Percentiles rank a stretch among this genome's conserved stretches.
These are phyloP conservation scores for Penicillium sumatraense DNA, from an alignment of 2,329 filamentous ascomycete genomes.

Conservation along the genomic window DNA sequence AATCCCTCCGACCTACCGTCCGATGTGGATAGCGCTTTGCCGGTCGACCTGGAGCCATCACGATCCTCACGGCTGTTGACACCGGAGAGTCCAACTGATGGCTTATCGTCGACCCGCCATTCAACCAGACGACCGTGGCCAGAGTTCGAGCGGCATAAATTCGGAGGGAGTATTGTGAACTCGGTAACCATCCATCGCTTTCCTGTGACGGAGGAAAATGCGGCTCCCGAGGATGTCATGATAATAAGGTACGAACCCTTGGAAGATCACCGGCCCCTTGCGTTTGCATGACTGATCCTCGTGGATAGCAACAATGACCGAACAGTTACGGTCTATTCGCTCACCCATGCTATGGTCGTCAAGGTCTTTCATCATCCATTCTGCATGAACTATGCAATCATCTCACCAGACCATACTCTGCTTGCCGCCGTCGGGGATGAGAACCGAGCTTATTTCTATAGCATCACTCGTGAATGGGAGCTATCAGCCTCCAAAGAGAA, in stretches of 20 bases:
- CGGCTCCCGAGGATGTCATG: conserved; percentile 61
- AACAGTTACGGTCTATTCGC: conserved; percentile 80
- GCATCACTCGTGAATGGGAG: conserved; percentile 38
- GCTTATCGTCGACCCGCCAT: conserved; percentile 20
- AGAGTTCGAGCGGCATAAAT: conserved; percentile 60
- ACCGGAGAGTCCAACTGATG: conserved; percentile 28
- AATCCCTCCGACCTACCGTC: conserved; percentile 40
- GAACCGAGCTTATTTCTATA: conserved; percentile 84
- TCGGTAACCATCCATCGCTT: conserved; percentile 68
- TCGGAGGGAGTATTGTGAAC: conserved; percentile 69
- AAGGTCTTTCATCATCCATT: conserved; percentile 76
- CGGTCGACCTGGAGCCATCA: conserved; percentile 53
- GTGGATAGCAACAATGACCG: conserved; percentile 86
- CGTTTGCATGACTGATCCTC: conserved; percentile 45
- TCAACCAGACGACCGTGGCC: conserved; percentile 34
- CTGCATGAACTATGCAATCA: conserved; percentile 90
- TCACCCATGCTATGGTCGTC: conserved; percentile 70
- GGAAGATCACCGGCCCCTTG: background rate
- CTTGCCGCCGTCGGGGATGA: conserved; percentile 87
- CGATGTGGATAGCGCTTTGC: conserved; percentile 63
- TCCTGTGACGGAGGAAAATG: conserved; percentile 44
- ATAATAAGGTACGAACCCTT: conserved; percentile 48
- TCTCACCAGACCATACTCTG: conserved; percentile 83
- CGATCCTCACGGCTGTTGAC: conserved; percentile 30
- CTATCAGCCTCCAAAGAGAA: conserved; percentile 24